Evolutionary conservation across 805 yeast species (phyloP).

Genomic region (Tetrapisispora taiwanensis): DNA sequence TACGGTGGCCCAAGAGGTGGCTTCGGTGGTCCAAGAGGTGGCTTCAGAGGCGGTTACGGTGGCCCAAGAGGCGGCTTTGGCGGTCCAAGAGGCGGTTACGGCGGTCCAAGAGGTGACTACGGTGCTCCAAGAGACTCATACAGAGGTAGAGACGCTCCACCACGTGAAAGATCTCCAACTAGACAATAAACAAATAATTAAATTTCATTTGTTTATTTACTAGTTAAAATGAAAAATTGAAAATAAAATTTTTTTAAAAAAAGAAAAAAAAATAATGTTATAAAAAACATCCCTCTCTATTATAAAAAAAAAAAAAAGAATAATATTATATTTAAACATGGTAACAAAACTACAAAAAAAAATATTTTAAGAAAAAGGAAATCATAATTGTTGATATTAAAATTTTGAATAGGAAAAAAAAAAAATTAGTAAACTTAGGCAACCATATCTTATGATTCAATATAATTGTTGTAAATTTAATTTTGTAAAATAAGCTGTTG

Average conservation of each 20-base stretch:
- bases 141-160: conserved; percentile 41
- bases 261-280: too few species aligned
- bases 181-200: conserved; percentile 37
- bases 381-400: too few species aligned
- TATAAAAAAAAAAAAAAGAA: too few species aligned
- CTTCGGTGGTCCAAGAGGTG: conserved; percentile 29
- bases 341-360: too few species aligned
- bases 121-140: conserved; percentile 34
- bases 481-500: not conserved
- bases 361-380: too few species aligned
- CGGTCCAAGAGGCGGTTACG: conserved; percentile 25
- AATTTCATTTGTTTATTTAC: too few species aligned
- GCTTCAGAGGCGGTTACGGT: conserved; percentile 33
- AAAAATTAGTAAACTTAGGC: not conserved
- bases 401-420: not conserved
- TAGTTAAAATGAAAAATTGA: too few species aligned
- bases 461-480: not conserved
- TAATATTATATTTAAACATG: too few species aligned
- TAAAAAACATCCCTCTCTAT: too few species aligned
- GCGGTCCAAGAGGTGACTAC: conserved; percentile 21
- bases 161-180: conserved; percentile 67
- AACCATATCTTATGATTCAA: not conserved
- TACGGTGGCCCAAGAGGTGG: conserved; percentile 28
- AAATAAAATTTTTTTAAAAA: too few species aligned
- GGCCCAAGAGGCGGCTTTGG: conserved; percentile 27